These are phyloP conservation scores for Penicillium egyptiacum DNA, from an alignment of 495 filamentous ascomycete genomes.

Conservation along the genomic window DNA sequence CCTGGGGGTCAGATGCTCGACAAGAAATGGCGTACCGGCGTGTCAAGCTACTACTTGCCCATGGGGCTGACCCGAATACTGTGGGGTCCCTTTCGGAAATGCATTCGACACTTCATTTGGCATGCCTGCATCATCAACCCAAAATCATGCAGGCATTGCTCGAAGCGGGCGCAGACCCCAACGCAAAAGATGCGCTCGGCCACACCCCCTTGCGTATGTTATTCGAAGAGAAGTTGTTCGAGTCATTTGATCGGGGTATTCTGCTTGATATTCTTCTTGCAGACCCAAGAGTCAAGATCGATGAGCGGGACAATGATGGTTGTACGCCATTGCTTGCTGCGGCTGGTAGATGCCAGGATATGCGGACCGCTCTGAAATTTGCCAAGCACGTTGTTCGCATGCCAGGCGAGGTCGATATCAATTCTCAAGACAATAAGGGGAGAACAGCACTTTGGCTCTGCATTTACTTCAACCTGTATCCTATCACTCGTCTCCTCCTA, in stretches of 20 bases:
- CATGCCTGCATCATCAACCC: neutral
- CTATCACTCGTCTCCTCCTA: neutral
- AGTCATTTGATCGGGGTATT: neutral
- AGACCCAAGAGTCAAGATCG: neutral
- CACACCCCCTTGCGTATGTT: neutral
- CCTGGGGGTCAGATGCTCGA: too few relatives aligned
- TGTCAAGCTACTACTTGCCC: neutral
- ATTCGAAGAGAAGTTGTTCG: neutral
- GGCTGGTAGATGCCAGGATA: neutral
- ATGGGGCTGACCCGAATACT: neutral
- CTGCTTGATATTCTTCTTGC: neutral
- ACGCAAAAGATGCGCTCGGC: neutral
- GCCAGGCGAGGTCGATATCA: neutral
- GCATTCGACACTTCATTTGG: neutral
- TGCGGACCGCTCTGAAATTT: neutral
- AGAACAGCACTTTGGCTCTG: neutral
- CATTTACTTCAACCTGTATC: neutral
- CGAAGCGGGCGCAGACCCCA: neutral
- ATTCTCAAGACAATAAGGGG: neutral
- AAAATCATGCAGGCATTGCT: neutral
- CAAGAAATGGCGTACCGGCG: neutral
- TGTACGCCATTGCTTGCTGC: neutral
- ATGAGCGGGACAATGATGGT: neutral
- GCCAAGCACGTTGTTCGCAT: neutral
- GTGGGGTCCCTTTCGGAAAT: neutral